Evolutionary conservation across 148 eudicot species (phyloP).

Genomic region (Limonium bicolor): DNA sequence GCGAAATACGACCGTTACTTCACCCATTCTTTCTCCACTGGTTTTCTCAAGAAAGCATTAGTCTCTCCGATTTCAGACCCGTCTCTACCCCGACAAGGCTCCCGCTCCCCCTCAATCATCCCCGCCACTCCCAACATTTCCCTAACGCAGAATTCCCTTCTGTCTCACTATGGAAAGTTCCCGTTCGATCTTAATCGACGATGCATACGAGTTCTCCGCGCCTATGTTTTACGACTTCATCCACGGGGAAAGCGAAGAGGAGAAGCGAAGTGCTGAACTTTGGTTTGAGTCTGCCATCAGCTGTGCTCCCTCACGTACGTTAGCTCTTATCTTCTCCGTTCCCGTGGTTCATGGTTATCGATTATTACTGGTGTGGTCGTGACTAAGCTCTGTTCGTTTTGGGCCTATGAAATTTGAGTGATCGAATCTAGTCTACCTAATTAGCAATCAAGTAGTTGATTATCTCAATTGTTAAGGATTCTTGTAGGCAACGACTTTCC

Average conservation of each 20-base stretch:
- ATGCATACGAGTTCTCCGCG: conserved; percentile 8
- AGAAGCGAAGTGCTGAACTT: conserved; percentile 7
- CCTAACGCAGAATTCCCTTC: not conserved
- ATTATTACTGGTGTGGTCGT: not conserved
- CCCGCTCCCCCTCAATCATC: too few relatives aligned
- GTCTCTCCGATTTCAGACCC: too few relatives aligned
- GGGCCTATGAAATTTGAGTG: not conserved
- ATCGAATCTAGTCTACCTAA: not conserved
- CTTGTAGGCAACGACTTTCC: too few relatives aligned
- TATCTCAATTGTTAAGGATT: not conserved
- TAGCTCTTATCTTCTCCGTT: not conserved
- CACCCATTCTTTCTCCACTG: too few relatives aligned
- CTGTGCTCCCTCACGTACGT: conserved; percentile 9
- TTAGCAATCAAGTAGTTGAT: not conserved
- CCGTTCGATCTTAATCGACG: conserved; percentile 2
- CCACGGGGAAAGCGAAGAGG: conserved; percentile 9
- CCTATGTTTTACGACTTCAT: conserved; percentile 8
- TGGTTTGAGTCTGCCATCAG: conserved; percentile 8
- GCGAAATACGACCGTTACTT: too few relatives aligned
- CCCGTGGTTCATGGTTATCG: not conserved
- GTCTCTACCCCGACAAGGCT: too few relatives aligned
- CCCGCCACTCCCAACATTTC: too few relatives aligned
- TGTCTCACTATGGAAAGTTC: conserved; percentile 3
- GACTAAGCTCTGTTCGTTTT: not conserved
- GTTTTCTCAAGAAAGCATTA: too few relatives aligned